A percentile compares a stretch with the other conserved stretches of the same genome.
These are phyloP conservation scores for Artemisia tridentata DNA, from an alignment of 129 eudicot genomes.

Conservation along the genomic window DNA sequence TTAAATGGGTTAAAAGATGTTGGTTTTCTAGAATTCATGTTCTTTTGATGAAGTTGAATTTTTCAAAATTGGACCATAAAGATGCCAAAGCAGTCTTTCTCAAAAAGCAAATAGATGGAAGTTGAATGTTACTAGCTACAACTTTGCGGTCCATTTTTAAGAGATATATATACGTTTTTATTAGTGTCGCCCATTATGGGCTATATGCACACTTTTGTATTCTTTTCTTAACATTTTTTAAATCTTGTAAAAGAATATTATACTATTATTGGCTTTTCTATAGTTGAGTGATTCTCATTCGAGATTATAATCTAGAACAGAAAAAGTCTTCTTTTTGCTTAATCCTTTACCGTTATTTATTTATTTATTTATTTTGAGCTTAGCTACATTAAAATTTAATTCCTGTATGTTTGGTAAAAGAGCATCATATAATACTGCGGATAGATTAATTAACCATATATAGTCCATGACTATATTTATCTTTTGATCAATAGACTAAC, in stretches of 20 bases:
- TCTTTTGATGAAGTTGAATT: conserved; percentile 26
- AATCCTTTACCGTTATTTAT: not conserved
- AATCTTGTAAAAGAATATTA: not conserved
- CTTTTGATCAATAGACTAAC: no score
- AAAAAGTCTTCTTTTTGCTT: not conserved
- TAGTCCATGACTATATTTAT: no score
- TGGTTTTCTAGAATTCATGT: not conserved
- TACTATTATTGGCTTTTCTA: not conserved
- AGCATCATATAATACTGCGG: no score
- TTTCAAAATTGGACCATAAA: conserved; percentile 36
- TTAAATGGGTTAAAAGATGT: conserved; percentile 10
- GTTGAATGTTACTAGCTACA: conserved; percentile 31
- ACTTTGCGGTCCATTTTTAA: conserved; percentile 29
- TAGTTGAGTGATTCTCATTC: no score
- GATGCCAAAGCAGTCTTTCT: conserved; percentile 30
- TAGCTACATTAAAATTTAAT: no score
- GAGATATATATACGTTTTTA: conserved; percentile 18
- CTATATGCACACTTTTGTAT: not conserved
- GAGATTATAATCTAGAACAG: not conserved
- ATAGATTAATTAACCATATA: no score
- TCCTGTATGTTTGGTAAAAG: no score
- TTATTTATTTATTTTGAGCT: no score
- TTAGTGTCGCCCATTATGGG: conserved; percentile 42
- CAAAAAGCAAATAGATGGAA: conserved; percentile 34
- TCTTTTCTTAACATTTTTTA: not conserved